phyloP scores from a whole-genome alignment of 2,329 filamentous ascomycete species.

The Neonectria neomacrospora region DNA sequence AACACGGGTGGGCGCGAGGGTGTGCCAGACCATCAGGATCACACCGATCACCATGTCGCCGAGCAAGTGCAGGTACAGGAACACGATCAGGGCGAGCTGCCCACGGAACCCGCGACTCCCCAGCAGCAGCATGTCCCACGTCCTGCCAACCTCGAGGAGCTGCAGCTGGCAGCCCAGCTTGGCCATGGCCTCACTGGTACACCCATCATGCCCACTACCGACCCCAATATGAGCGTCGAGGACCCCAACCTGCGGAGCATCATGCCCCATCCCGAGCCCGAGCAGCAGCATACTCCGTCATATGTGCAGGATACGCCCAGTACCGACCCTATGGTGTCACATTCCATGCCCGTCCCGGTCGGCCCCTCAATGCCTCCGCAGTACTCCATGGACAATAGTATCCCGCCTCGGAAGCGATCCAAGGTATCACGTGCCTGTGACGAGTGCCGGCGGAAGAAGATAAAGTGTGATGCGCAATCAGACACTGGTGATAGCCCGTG shows the following conservation, averaged over 20 bases:
- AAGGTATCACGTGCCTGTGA: slow-evolving; percentile 92
- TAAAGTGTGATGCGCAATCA: slow-evolving; percentile 85
- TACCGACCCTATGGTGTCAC: slow-evolving; percentile 51
- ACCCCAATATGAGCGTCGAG: slow-evolving; percentile 57
- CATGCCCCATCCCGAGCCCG: slow-evolving; percentile 55
- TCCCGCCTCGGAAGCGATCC: slow-evolving; percentile 78
- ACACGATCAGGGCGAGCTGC: slow-evolving; percentile 47
- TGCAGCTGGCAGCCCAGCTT: slow-evolving; percentile 68
- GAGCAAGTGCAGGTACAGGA: slow-evolving; percentile 46
- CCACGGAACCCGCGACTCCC: slow-evolving; percentile 50
- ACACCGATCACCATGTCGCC: slow-evolving; percentile 44
- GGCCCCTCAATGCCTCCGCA: slow-evolving; percentile 52
- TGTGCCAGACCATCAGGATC: slow-evolving; percentile 46
- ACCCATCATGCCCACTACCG: slow-evolving; percentile 61
- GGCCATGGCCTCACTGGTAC: slow-evolving; percentile 63
- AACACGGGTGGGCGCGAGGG: slow-evolving; percentile 52
- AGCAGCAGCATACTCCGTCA: slow-evolving; percentile 50
- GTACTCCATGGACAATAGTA: slow-evolving; percentile 64
- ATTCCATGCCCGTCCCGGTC: slow-evolving; percentile 50
- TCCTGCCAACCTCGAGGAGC: slow-evolving; percentile 63
- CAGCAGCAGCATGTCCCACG: slow-evolving; percentile 57
- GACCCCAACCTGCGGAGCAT: slow-evolving; percentile 57
- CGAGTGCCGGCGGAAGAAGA: slow-evolving; percentile 89
- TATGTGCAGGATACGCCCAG: slow-evolving; percentile 53
- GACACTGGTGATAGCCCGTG: slow-evolving; percentile 80